phyloP scores from a whole-genome alignment of 495 filamentous ascomycete genomes.

The Bacidia gigantensis region DNA sequence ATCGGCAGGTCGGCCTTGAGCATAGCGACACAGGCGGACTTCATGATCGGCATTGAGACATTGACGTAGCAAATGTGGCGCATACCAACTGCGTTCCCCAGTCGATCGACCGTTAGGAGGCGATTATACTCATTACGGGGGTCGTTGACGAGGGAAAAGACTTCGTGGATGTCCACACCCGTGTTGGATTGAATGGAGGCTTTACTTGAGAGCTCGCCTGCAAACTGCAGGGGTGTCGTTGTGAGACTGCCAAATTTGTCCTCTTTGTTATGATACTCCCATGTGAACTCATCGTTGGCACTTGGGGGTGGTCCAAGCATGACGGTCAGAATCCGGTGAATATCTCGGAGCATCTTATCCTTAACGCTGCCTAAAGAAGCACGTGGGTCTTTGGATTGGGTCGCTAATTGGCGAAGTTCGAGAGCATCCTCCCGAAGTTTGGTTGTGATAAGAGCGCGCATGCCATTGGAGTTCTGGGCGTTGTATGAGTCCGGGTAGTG shows the following conservation, averaged over 20 bases:
- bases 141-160: conserved; percentile 75
- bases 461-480: conserved; percentile 49
- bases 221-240: conserved; percentile 53
- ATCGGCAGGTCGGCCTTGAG: conserved; percentile 59
- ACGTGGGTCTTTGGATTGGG: conserved; percentile 13
- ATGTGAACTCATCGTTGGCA: conserved; percentile 51
- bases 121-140: conserved; percentile 58
- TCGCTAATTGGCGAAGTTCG: conserved; percentile 40
- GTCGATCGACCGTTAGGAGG: conserved; percentile 57
- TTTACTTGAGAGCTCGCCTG: conserved; percentile 34
- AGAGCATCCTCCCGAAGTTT: conserved; percentile 79
- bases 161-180: conserved; percentile 38
- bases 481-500: conserved; percentile 72
- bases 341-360: conserved; percentile 58
- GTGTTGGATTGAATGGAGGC: conserved; percentile 34
- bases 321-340: conserved; percentile 64
- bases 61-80: conserved; percentile 66
- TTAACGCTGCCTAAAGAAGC: conserved; percentile 40
- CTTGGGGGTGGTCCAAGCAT: conserved; percentile 65
- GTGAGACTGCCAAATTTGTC: conserved; percentile 43
- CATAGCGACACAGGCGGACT: conserved; percentile 60
- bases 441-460: conserved; percentile 65
- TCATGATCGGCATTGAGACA: conserved; percentile 57
- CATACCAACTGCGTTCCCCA: conserved; percentile 67
- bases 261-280: conserved; percentile 61